A percentile compares a stretch with the other conserved stretches of the same genome.
These are phyloP conservation scores for Globisporangium megalacanthum DNA, from an alignment of 352 stramenopile species.

Conservation along the genomic window DNA sequence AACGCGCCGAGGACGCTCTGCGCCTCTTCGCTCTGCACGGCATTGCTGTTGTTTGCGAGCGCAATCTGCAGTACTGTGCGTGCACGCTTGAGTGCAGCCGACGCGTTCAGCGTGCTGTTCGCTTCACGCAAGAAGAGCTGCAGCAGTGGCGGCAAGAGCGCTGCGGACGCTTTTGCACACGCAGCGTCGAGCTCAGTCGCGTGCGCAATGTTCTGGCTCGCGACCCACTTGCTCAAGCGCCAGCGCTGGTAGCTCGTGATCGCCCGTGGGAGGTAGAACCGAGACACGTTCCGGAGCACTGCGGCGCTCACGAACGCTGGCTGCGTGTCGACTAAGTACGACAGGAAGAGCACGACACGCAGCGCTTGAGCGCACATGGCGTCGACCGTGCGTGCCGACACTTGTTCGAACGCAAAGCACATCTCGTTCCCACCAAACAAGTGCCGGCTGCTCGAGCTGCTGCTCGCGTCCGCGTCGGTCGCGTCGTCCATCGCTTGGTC, in stretches of 20 bases:
- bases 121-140: slow-evolving; percentile 60
- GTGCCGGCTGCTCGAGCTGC: slow-evolving; percentile 9
- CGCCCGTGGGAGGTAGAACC: slow-evolving; percentile 41
- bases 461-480: slow-evolving; percentile 1
- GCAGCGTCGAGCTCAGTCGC: slow-evolving; percentile 38
- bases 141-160: slow-evolving; percentile 49
- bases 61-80: slow-evolving; percentile 38
- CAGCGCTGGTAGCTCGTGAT: slow-evolving; percentile 72
- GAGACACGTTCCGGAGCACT: slow-evolving; percentile 36
- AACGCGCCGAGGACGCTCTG: slow-evolving; percentile 50
- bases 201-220: slow-evolving; percentile 49
- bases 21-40: slow-evolving; percentile 44
- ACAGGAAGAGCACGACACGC: slow-evolving; percentile 58
- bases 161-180: slow-evolving; percentile 36
- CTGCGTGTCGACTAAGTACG: slow-evolving; percentile 54
- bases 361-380: slow-evolving; percentile 58
- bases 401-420: slow-evolving; percentile 55
- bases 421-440: slow-evolving; percentile 53
- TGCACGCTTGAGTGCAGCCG: slow-evolving; percentile 41
- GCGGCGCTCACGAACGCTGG: slow-evolving; percentile 41
- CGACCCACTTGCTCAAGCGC: slow-evolving; percentile 56
- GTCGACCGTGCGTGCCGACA: slow-evolving; percentile 50
- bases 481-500: slow-evolving; percentile 29
- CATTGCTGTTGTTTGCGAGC: slow-evolving; percentile 22
- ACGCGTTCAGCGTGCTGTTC: slow-evolving; percentile 44